Conservation (phyloP, 352 stramenopile species). For the Pythium coloratum region DNA sequence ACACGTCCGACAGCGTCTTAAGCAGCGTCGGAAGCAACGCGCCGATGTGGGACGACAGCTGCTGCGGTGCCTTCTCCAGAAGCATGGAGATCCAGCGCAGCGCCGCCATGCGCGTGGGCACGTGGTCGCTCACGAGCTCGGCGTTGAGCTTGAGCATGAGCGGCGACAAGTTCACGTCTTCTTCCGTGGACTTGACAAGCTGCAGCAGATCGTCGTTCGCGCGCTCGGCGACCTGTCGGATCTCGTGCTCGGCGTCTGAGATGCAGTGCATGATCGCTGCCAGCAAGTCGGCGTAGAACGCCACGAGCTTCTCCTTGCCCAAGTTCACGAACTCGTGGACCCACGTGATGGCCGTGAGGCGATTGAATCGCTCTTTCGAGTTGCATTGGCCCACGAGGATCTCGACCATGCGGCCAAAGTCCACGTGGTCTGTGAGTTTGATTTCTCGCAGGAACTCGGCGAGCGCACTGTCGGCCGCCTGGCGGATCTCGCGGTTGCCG, state of each 20-base stretch:
- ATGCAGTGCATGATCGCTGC: conserved; percentile 98
- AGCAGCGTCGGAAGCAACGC: conserved; percentile 95
- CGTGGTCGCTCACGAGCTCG: conserved; percentile 94
- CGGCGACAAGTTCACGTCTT: conserved; percentile 90
- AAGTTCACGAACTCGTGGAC: conserved; percentile 98
- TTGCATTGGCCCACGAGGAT: conserved; percentile 98
- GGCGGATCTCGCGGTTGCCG: conserved; percentile 97
- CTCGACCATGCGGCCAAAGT: conserved; percentile 97
- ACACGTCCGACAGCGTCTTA: conserved; percentile 94
- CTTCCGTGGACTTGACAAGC: conserved; percentile 91
- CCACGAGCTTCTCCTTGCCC: conserved; percentile 92
- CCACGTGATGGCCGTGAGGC: conserved; percentile 98
- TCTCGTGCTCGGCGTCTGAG: conserved; percentile 96
- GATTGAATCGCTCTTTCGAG: conserved; percentile 96
- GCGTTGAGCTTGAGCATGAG: conserved; percentile 95
- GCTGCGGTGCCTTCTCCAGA: conserved; percentile 94
- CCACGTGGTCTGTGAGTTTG: conserved; percentile 93
- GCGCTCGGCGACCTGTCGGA: conserved; percentile 94
- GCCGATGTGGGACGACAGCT: conserved; percentile 93
- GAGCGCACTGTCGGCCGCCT: conserved; percentile 93
- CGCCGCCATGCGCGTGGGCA: conserved; percentile 95
- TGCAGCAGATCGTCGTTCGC: conserved; percentile 96
- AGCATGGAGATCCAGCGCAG: conserved; percentile 99
- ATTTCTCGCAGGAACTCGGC: conserved; percentile 97
- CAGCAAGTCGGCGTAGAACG: conserved; percentile 95